These are phyloP conservation scores for Penicillium sp. DNA, from an alignment of 2,329 filamentous ascomycete genomes.

Conservation along the genomic window DNA sequence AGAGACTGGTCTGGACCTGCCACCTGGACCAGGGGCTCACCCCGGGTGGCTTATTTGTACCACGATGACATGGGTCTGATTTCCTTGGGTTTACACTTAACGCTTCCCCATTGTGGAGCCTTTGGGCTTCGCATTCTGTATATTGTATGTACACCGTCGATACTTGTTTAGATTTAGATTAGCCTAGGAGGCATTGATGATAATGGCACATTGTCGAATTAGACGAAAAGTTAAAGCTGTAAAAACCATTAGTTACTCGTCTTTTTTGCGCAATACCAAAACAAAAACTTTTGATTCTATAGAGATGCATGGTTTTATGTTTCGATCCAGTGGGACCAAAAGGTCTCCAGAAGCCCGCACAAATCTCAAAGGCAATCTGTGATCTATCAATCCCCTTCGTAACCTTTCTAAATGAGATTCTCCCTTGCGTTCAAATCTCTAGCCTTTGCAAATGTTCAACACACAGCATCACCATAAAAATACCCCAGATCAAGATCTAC, in stretches of 20 bases:
- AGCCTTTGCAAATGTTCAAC: constrained; percentile 9
- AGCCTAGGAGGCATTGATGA: background rate
- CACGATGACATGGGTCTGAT: background rate
- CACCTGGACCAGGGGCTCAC: background rate
- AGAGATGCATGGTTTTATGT: constrained; percentile 1
- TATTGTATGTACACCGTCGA: background rate
- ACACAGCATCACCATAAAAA: constrained; percentile 33
- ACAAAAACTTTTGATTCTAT: constrained; percentile 5
- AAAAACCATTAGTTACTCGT: background rate
- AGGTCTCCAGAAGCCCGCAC: constrained; percentile 1
- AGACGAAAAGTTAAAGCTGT: background rate
- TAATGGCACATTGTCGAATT: background rate
- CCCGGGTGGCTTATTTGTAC: background rate
- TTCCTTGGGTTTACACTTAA: background rate
- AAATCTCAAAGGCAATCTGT: background rate
- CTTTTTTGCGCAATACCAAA: background rate
- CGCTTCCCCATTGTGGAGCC: background rate
- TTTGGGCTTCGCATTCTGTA: background rate
- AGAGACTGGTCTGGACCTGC: constrained; percentile 3
- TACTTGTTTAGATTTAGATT: background rate
- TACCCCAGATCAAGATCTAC: constrained; percentile 34
- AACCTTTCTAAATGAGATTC: background rate
- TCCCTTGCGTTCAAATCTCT: background rate
- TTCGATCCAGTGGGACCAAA: constrained; percentile 2
- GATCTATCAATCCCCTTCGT: background rate